phyloP scores from a whole-genome alignment of 139 green algal species.

The Tetratostichococcus sp. region DNA sequence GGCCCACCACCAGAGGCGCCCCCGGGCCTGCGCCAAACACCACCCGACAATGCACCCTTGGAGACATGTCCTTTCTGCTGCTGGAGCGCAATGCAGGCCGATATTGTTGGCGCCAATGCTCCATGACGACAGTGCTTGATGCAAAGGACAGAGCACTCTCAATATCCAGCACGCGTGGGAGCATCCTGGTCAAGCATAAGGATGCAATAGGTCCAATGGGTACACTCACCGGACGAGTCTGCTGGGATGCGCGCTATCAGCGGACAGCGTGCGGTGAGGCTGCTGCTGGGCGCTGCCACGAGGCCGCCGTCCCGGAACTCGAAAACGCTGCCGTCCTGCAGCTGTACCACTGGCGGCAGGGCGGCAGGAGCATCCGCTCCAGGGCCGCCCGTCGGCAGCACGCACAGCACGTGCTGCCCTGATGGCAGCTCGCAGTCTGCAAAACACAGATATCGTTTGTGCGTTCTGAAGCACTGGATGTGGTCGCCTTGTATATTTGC shows the following conservation, averaged over 20 bases:
- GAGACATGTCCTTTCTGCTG: no score
- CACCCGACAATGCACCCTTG: no score
- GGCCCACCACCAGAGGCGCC: slow-evolving; percentile 45
- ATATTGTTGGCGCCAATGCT: no score
- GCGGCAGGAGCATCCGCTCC: neutral
- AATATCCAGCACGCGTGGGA: no score
- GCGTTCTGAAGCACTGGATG: no score
- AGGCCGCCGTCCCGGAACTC: neutral
- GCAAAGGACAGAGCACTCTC: no score
- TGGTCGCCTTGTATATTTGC: no score
- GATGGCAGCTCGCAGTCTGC: neutral
- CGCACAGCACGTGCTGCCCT: neutral
- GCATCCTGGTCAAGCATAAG: no score
- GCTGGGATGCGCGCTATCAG: slow-evolving; percentile 12
- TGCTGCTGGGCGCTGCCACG: neutral
- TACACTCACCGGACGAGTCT: neutral
- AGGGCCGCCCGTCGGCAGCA: neutral
- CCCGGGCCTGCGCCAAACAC: neutral
- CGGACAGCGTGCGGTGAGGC: slow-evolving; percentile 13
- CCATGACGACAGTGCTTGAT: no score
- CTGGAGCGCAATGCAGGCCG: no score
- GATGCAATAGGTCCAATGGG: no score
- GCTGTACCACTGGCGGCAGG: slow-evolving; percentile 9
- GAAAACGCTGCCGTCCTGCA: slow-evolving; percentile 9
- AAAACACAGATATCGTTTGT: neutral